These are phyloP conservation scores for Tothia fuscella DNA, from an alignment of 2,329 filamentous ascomycete genomes.

Conservation along the genomic window DNA sequence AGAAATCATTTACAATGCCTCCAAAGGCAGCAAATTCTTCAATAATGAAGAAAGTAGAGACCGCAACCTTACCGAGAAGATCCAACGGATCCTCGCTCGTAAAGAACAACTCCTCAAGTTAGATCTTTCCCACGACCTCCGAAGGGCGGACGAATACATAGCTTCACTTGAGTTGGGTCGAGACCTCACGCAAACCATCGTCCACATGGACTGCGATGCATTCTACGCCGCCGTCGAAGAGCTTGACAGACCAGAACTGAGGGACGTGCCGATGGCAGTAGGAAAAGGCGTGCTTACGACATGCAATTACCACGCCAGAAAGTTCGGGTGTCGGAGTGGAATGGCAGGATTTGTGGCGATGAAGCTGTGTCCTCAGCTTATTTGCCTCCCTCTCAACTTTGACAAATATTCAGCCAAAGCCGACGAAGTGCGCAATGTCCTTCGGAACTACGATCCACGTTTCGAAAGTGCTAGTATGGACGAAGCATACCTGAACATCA, in stretches of 20 bases:
- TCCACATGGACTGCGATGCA: conserved; percentile 94
- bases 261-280: conserved; percentile 80
- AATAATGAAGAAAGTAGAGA: conserved; percentile 78
- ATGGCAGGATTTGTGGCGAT: conserved; percentile 96
- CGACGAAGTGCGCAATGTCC: conserved; percentile 67
- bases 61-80: conserved; percentile 72
- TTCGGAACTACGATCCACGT: conserved; percentile 76
- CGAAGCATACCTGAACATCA: conserved; percentile 93
- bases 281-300: conserved; percentile 60
- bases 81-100: conserved; percentile 62
- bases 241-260: conserved; percentile 63
- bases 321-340: conserved; percentile 81
- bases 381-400: conserved; percentile 75
- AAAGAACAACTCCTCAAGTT: conserved; percentile 60
- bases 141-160: conserved; percentile 70
- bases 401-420: conserved; percentile 87
- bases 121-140: conserved; percentile 60
- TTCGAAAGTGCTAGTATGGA: conserved; percentile 94
- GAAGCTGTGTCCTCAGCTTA: conserved; percentile 79
- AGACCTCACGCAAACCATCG: conserved; percentile 72
- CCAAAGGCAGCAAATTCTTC: conserved; percentile 94
- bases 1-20: conserved; percentile 93
- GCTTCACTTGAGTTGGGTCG: conserved; percentile 64
- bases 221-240: conserved; percentile 94
- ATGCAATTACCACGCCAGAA: conserved; percentile 80